These are phyloP conservation scores for Cardamine occulta DNA, from an alignment of 345 rosid genomes.

Conservation along the genomic window DNA sequence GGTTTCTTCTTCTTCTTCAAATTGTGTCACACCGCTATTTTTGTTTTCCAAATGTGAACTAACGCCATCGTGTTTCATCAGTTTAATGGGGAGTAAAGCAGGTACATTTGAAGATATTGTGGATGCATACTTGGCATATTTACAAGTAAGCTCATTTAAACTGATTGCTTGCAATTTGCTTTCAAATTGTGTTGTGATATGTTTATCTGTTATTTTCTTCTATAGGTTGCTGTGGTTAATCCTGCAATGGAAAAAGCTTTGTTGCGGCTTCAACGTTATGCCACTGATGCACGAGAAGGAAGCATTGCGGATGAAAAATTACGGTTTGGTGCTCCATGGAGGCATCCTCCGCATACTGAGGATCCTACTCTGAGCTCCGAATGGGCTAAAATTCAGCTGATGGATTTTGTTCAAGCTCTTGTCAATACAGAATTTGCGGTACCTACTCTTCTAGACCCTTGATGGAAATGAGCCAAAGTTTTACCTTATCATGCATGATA, in stretches of 20 bases:
- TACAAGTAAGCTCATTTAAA: constrained; percentile 65
- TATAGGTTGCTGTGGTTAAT: constrained; percentile 80
- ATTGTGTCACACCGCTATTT: background rate
- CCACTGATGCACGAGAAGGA: constrained; percentile 68
- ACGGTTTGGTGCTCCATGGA: constrained; percentile 92
- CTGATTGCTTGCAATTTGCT: constrained; percentile 19
- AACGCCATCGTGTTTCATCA: constrained; percentile 41
- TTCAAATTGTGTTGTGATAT: constrained; percentile 3
- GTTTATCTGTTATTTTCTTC: background rate
- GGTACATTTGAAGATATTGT: constrained; percentile 82
- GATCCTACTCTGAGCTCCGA: constrained; percentile 47
- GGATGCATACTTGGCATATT: constrained; percentile 86
- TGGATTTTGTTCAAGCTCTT: constrained; percentile 88
- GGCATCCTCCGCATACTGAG: constrained; percentile 72
- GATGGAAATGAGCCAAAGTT: background rate
- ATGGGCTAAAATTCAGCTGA: constrained; percentile 93
- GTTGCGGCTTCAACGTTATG: constrained; percentile 66
- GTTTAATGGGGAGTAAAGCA: constrained; percentile 69
- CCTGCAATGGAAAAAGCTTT: constrained; percentile 90
- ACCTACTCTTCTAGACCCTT: constrained; percentile 27
- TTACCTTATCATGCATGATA: background rate
- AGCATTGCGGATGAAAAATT: constrained; percentile 64
- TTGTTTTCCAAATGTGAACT: background rate
- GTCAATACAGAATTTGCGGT: constrained; percentile 82
- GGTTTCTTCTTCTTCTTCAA: constrained; percentile 20